Evolutionary conservation across 2,329 filamentous ascomycete genomes (phyloP).

Genomic region (Capronia americana): DNA sequence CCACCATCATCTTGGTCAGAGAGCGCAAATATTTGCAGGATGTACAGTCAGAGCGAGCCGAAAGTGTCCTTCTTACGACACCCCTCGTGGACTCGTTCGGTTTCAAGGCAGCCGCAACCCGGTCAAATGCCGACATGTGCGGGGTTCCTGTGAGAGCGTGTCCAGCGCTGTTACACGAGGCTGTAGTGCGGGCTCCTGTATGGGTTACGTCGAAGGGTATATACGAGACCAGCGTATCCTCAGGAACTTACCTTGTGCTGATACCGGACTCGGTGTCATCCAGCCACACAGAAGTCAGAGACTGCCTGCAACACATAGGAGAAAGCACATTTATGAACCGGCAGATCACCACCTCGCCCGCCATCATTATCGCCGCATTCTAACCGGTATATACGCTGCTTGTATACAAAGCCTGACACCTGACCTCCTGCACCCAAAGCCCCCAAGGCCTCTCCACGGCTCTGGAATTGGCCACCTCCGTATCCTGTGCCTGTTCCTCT

Average conservation of each 20-base stretch:
- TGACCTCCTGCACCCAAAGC: slow-evolving; percentile 29
- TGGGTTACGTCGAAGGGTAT: background rate
- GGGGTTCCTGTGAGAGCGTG: background rate
- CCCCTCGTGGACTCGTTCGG: background rate
- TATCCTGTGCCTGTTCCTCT: slow-evolving; percentile 25
- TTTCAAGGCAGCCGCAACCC: background rate
- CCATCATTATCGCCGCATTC: background rate
- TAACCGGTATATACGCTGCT: slow-evolving; percentile 17
- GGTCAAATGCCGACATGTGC: slow-evolving; percentile 1
- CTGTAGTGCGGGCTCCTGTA: background rate
- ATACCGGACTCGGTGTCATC: background rate
- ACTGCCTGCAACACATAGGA: background rate
- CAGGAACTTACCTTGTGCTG: background rate
- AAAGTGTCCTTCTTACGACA: background rate
- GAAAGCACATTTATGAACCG: background rate
- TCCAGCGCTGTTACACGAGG: background rate
- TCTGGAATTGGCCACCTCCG: slow-evolving; percentile 2
- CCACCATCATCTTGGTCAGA: slow-evolving; percentile 8
- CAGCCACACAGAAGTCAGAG: background rate
- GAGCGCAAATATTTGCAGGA: background rate
- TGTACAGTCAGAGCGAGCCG: background rate
- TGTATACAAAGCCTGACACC: slow-evolving; percentile 27
- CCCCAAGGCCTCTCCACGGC: slow-evolving; percentile 26
- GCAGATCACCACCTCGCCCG: background rate
- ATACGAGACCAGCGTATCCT: background rate